Conservation (phyloP, 2,329 filamentous ascomycete species). For the Knoxdaviesia capensis region DNA sequence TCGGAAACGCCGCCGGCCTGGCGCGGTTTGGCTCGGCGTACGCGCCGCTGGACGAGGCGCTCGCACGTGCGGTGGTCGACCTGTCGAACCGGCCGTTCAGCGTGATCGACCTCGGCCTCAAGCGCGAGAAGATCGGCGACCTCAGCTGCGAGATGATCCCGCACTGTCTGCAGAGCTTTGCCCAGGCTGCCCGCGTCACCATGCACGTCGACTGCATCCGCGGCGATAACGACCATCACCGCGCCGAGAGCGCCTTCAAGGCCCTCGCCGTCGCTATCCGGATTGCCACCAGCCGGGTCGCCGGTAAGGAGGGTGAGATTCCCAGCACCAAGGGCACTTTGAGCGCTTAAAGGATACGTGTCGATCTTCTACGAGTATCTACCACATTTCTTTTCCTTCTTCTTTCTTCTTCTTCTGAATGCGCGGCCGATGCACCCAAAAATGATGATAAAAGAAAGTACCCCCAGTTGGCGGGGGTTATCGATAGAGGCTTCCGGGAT, state of each 20-base stretch:
- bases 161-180: slow-evolving; percentile 87
- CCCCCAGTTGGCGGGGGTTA: too few species aligned
- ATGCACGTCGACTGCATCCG: slow-evolving; percentile 84
- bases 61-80: slow-evolving; percentile 85
- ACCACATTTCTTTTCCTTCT: too few species aligned
- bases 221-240: slow-evolving; percentile 87
- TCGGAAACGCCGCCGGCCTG: slow-evolving; percentile 61
- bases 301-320: slow-evolving; percentile 75
- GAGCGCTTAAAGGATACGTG: slow-evolving; percentile 22
- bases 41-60: slow-evolving; percentile 83
- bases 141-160: slow-evolving; percentile 93
- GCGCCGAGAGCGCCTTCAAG: slow-evolving; percentile 94
- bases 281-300: slow-evolving; percentile 53
- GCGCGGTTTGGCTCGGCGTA: slow-evolving; percentile 85
- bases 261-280: slow-evolving; percentile 74
- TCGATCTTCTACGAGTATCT: too few species aligned
- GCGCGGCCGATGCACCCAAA: too few species aligned
- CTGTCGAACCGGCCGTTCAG: slow-evolving; percentile 79
- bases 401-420: too few species aligned
- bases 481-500: too few species aligned
- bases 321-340: slow-evolving; percentile 92
- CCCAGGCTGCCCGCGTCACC: slow-evolving; percentile 76
- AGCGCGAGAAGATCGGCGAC: slow-evolving; percentile 83
- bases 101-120: slow-evolving; percentile 67
- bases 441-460: too few species aligned